phyloP scores from a whole-genome alignment of 768 basidiomycete genomes.

The Tylopilus felleus region DNA sequence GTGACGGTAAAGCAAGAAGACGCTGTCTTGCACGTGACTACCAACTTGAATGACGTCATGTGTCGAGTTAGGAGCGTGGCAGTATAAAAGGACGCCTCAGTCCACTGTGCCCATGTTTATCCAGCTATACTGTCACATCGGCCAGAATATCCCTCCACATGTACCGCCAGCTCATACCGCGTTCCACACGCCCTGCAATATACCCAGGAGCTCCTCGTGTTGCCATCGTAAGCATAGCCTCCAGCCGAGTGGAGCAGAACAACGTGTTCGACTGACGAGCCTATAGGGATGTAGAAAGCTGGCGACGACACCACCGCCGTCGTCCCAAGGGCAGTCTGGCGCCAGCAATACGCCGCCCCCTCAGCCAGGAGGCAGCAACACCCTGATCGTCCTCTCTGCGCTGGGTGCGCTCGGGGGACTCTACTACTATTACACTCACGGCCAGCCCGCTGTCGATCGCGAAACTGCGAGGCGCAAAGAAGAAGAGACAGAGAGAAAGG shows the following conservation, averaged over 20 bases:
- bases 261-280: neutral
- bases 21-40: neutral
- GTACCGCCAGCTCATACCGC: conserved; percentile 13
- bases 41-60: neutral
- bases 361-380: conserved; percentile 21
- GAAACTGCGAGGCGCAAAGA: conserved; percentile 31
- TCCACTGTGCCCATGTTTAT: neutral
- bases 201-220: conserved; percentile 7
- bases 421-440: conserved; percentile 38
- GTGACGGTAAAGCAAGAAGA: too few relatives aligned
- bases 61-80: neutral
- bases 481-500: conserved; percentile 31
- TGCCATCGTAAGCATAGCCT: conserved; percentile 8
- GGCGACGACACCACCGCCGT: conserved; percentile 11
- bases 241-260: neutral
- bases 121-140: neutral
- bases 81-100: neutral
- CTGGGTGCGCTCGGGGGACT: conserved; percentile 34
- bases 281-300: conserved; percentile 12
- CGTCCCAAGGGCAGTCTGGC: conserved; percentile 9
- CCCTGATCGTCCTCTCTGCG: conserved; percentile 30
- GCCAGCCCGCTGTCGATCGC: conserved; percentile 17
- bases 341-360: neutral
- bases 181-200: conserved; percentile 6
- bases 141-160: conserved; percentile 5